phyloP scores from a whole-genome alignment of 2,329 filamentous ascomycete species.

The Cladophialophora exuberans region DNA sequence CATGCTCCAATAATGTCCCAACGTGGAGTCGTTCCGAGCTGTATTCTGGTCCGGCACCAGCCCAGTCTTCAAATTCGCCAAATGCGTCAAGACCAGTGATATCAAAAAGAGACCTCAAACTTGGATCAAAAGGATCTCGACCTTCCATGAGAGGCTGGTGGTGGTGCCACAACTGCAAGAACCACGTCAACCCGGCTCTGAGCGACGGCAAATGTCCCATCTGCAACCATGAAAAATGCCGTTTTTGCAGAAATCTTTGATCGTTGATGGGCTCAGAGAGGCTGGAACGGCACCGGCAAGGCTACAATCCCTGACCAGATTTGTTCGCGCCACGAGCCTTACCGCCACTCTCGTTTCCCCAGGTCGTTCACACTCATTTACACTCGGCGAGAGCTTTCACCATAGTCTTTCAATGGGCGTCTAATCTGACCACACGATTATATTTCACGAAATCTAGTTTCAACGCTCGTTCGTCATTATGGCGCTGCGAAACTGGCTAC shows the following conservation, averaged over 20 bases:
- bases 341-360: neutral
- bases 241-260: neutral
- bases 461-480: too few relatives aligned
- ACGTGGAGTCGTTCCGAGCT: too few relatives aligned
- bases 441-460: too few relatives aligned
- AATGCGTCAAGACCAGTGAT: neutral
- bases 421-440: too few relatives aligned
- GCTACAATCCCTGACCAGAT: neutral
- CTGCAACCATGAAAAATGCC: conserved; percentile 23
- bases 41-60: neutral
- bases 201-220: conserved; percentile 15
- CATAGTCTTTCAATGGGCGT: too few relatives aligned
- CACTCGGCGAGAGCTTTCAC: too few relatives aligned
- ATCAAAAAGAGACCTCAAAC: neutral
- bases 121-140: neutral
- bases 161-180: conserved; percentile 20
- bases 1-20: neutral
- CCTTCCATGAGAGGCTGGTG: conserved; percentile 25
- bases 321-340: neutral
- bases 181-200: conserved; percentile 29
- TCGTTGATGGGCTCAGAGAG: neutral
- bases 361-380: too few relatives aligned
- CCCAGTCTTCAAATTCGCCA: neutral
- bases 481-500: too few relatives aligned
- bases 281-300: too few relatives aligned